Percentiles rank a stretch among this genome's conserved stretches.
These are phyloP conservation scores for Raddia guianensis DNA, from an alignment of 176 grass and related monocot species.

Conservation along the genomic window DNA sequence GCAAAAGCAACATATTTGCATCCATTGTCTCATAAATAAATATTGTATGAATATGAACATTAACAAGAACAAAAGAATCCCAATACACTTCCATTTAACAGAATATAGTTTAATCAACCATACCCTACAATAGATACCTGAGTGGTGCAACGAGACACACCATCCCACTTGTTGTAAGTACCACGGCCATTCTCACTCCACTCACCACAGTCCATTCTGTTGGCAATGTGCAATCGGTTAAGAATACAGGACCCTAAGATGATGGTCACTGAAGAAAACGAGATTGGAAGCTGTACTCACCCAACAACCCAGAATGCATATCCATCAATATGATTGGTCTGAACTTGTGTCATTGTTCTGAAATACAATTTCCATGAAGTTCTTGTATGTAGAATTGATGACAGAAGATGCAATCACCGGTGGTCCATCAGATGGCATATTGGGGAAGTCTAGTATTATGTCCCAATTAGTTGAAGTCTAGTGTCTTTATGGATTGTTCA, in stretches of 20 bases:
- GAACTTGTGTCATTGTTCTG: constrained; percentile 90
- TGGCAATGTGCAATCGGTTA: no score
- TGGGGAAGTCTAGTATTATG: constrained; percentile 54
- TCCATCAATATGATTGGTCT: constrained; percentile 80
- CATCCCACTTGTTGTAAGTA: no score
- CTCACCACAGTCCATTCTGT: no score
- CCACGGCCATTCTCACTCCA: no score
- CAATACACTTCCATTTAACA: neutral
- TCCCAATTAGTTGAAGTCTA: no score
- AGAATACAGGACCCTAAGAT: no score
- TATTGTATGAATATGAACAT: neutral
- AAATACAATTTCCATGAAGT: constrained; percentile 91
- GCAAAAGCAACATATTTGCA: no score
- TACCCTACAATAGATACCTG: constrained; percentile 52
- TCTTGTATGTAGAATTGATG: constrained; percentile 77
- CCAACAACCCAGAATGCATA: no score
- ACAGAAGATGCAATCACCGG: constrained; percentile 59
- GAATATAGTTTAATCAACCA: neutral
- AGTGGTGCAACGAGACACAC: constrained; percentile 34
- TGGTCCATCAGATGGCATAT: constrained; percentile 54
- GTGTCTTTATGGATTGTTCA: no score
- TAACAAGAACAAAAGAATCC: neutral
- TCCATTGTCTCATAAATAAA: neutral
- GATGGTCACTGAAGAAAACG: no score
- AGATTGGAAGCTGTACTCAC: no score